Conservation (phyloP, 2,329 filamentous ascomycete species). For the Hypoxylon sp. region DNA sequence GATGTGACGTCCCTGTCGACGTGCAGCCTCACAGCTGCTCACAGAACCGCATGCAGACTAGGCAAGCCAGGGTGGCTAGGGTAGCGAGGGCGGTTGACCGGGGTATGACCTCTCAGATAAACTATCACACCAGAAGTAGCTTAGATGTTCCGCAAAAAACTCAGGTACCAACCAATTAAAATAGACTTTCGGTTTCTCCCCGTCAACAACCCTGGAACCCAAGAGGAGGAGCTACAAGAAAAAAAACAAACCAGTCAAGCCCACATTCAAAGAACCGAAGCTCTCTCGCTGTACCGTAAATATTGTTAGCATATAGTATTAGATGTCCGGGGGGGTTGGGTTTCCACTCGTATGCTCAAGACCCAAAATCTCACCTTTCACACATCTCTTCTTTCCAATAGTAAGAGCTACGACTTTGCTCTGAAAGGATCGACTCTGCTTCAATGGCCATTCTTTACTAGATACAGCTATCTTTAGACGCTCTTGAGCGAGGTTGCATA, state of each 20-base stretch:
- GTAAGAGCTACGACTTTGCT: constrained; percentile 26
- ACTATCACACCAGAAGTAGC: constrained; percentile 42
- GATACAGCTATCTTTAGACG: constrained; percentile 31
- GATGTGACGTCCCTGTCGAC: constrained; percentile 41
- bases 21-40: constrained; percentile 33
- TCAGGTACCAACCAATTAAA: constrained; percentile 47
- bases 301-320: constrained; percentile 8
- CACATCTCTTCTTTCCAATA: constrained; percentile 33
- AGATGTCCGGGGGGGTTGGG: constrained; percentile 16
- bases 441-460: constrained; percentile 32
- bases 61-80: constrained; percentile 29
- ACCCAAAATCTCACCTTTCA: constrained; percentile 31
- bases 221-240: constrained; percentile 10
- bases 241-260: constrained; percentile 42
- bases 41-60: constrained; percentile 33
- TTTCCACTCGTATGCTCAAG: constrained; percentile 25
- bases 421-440: constrained; percentile 29
- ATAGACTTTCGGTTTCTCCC: constrained; percentile 46
- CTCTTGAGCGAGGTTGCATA: constrained; percentile 21
- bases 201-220: constrained; percentile 39
- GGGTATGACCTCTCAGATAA: constrained; percentile 29
- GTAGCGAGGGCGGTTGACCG: neutral
- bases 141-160: constrained; percentile 28
- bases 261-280: constrained; percentile 27
- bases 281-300: constrained; percentile 39